A percentile compares a stretch with the other conserved stretches of the same genome.
Conservation (phyloP, 371 early-diverging fungal genomes). For the Blyttiomyces sp. region DNA sequence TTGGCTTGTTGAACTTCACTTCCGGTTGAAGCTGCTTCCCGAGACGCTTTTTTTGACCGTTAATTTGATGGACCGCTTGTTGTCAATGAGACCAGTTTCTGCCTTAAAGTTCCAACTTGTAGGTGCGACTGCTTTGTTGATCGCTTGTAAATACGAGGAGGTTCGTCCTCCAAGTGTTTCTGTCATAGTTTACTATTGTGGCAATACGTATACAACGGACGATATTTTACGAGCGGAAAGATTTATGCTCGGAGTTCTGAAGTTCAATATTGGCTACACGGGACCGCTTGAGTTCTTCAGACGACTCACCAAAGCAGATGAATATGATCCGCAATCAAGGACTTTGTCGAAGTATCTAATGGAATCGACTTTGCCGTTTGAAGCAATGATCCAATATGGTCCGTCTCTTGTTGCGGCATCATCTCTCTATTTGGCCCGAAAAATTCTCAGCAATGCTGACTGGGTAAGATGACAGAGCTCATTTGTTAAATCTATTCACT, state of each 20-base stretch:
- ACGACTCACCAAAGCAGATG: conserved; percentile 70
- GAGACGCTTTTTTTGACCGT: conserved; percentile 70
- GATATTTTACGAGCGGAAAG: conserved; percentile 84
- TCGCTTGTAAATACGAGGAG: conserved; percentile 65
- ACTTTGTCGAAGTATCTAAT: too few species aligned
- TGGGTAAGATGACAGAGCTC: too few species aligned
- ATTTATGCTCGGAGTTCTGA: conserved; percentile 72
- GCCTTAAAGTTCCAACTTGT: conserved; percentile 54
- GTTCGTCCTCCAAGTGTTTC: conserved; percentile 26
- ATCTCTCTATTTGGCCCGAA: conserved; percentile 76
- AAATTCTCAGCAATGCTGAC: conserved; percentile 66
- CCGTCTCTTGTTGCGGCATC: conserved; percentile 82
- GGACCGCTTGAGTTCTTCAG: conserved; percentile 84
- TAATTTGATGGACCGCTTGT: conserved; percentile 66
- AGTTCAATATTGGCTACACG: conserved; percentile 75
- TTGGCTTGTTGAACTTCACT: conserved; percentile 64
- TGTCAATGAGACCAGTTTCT: conserved; percentile 46
- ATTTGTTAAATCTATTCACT: too few species aligned
- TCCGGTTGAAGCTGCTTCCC: conserved; percentile 54
- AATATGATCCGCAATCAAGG: too few species aligned
- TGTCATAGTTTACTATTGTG: conserved; percentile 74
- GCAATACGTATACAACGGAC: conserved; percentile 63
- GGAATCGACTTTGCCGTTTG: conserved; percentile 85
- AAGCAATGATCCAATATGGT: conserved; percentile 63
- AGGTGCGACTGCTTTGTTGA: conserved; percentile 50